Conservation (phyloP, 1,139 yeast genomes). For the Yamadazyma aaseri region DNA sequence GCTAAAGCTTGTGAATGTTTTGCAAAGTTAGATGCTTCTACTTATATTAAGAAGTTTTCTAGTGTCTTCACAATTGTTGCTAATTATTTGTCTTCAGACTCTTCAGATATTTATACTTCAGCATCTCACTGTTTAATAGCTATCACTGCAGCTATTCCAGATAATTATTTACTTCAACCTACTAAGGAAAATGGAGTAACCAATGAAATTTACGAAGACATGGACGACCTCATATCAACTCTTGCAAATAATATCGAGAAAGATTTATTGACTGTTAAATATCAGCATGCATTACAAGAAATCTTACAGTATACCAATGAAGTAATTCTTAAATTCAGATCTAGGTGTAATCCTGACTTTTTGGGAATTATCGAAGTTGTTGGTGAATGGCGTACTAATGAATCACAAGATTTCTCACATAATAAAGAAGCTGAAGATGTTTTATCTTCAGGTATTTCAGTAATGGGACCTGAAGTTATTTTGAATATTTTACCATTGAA, state of each 20-base stretch:
- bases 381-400: slow-evolving; percentile 84
- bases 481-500: slow-evolving; percentile 76
- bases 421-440: slow-evolving; percentile 79
- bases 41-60: slow-evolving; percentile 58
- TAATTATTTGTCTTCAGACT: slow-evolving; percentile 65
- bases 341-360: slow-evolving; percentile 72
- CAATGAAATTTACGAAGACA: slow-evolving; percentile 47
- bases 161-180: slow-evolving; percentile 53
- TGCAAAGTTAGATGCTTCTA: slow-evolving; percentile 55
- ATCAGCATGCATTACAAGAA: slow-evolving; percentile 74
- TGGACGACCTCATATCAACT: slow-evolving; percentile 52
- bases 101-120: slow-evolving; percentile 64
- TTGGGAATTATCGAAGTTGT: slow-evolving; percentile 64
- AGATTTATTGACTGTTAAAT: slow-evolving; percentile 69
- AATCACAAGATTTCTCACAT: slow-evolving; percentile 66
- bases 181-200: slow-evolving; percentile 38
- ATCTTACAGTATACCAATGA: slow-evolving; percentile 70
- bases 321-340: slow-evolving; percentile 61
- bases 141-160: slow-evolving; percentile 62
- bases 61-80: slow-evolving; percentile 56
- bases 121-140: slow-evolving; percentile 89
- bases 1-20: slow-evolving; percentile 82
- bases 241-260: slow-evolving; percentile 52
- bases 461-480: slow-evolving; percentile 85
- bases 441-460: slow-evolving; percentile 72